phyloP scores from a whole-genome alignment of 2,329 filamentous ascomycete species.

The Aspergillus nomiae region DNA sequence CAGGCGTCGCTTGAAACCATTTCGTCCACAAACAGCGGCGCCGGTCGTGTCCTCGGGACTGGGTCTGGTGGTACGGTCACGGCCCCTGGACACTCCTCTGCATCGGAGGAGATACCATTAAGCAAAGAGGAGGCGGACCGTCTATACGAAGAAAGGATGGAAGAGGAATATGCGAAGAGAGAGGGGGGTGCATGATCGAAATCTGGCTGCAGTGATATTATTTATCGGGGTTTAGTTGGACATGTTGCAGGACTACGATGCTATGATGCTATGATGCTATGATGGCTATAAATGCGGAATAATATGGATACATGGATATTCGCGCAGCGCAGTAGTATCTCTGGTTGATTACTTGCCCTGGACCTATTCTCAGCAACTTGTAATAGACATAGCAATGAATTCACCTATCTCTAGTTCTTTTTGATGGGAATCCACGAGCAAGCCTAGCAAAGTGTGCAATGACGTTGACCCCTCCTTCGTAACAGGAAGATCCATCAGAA shows the following conservation, averaged over 20 bases:
- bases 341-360: neutral
- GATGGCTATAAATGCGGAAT: neutral
- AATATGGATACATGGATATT: neutral
- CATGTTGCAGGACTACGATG: neutral
- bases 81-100: conserved; percentile 18
- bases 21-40: conserved; percentile 12
- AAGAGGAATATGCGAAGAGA: conserved; percentile 50
- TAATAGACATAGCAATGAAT: neutral
- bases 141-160: conserved; percentile 49
- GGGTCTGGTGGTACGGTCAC: conserved; percentile 20
- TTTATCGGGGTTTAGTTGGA: neutral
- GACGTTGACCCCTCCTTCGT: no score
- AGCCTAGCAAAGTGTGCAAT: no score
- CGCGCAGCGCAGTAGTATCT: neutral
- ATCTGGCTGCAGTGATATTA: no score
- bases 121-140: conserved; percentile 47
- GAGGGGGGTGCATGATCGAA: conserved; percentile 43
- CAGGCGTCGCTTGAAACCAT: conserved; percentile 18
- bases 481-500: no score
- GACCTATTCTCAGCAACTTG: neutral
- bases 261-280: neutral
- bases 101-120: conserved; percentile 25
- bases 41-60: conserved; percentile 18
- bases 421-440: no score
- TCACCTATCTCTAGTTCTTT: no score